phyloP scores from a whole-genome alignment of 495 filamentous ascomycete genomes.

The Xylaria intraflava region DNA sequence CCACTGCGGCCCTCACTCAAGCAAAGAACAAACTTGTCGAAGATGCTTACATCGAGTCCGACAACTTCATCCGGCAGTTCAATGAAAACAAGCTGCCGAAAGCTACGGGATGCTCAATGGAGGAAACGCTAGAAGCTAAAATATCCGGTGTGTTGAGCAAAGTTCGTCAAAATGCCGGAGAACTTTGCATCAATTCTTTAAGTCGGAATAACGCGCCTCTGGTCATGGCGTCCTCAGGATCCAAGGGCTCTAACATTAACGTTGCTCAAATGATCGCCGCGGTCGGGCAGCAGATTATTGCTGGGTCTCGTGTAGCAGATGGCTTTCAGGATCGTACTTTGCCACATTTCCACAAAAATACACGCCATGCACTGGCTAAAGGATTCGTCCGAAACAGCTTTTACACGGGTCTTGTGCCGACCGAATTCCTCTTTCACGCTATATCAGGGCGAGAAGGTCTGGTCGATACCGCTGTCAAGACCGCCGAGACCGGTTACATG shows the following conservation, averaged over 20 bases:
- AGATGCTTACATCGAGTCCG: constrained; percentile 72
- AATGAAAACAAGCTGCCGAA: constrained; percentile 72
- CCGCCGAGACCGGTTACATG: constrained; percentile 98
- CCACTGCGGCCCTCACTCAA: constrained; percentile 56
- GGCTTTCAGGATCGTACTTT: constrained; percentile 93
- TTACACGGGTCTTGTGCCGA: constrained; percentile 83
- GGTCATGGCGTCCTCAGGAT: constrained; percentile 95
- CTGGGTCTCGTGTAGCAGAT: constrained; percentile 84
- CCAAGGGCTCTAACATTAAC: constrained; percentile 94
- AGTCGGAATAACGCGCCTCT: constrained; percentile 89
- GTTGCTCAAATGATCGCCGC: constrained; percentile 98
- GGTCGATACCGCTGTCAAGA: constrained; percentile 99
- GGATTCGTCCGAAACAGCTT: constrained; percentile 97
- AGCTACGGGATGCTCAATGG: constrained; percentile 79
- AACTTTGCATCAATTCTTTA: constrained; percentile 82
- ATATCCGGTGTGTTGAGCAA: constrained; percentile 87
- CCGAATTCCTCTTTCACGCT: constrained; percentile 96
- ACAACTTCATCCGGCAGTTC: constrained; percentile 76
- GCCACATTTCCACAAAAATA: constrained; percentile 91
- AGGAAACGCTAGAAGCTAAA: constrained; percentile 83
- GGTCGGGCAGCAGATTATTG: constrained; percentile 97
- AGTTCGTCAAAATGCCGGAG: constrained; percentile 83
- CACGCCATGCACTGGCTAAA: constrained; percentile 84
- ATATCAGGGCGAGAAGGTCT: constrained; percentile 97
- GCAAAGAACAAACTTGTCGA: constrained; percentile 71